These are phyloP conservation scores for Paecilomyces fulvus DNA, from an alignment of 2,329 filamentous ascomycete species.

Conservation along the genomic window DNA sequence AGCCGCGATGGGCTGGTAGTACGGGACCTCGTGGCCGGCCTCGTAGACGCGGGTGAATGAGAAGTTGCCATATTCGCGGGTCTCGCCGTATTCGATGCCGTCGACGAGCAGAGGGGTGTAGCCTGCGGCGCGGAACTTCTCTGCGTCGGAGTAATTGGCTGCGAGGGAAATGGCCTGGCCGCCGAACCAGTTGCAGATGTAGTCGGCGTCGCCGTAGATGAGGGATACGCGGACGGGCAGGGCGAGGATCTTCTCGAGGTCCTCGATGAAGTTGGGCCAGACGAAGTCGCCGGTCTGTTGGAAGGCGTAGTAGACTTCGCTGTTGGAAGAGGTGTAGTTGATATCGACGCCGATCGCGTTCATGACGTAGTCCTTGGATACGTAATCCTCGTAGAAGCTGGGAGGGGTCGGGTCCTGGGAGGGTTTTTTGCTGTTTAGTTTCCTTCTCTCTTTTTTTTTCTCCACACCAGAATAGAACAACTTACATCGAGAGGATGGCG, in stretches of 20 bases:
- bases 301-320: constrained; percentile 40
- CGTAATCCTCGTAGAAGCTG: constrained; percentile 52
- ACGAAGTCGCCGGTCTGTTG: constrained; percentile 53
- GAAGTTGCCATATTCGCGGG: constrained; percentile 68
- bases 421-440: not conserved
- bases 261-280: constrained; percentile 52
- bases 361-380: constrained; percentile 53
- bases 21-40: constrained; percentile 55
- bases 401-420: constrained; percentile 54
- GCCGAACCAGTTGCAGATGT: constrained; percentile 55
- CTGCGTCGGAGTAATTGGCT: constrained; percentile 43
- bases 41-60: constrained; percentile 60
- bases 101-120: constrained; percentile 67
- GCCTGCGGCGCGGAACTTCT: constrained; percentile 56
- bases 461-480: constrained; percentile 6
- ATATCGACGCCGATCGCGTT: constrained; percentile 54
- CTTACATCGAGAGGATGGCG: constrained; percentile 39
- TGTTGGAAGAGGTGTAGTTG: constrained; percentile 47
- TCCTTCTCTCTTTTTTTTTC: constrained; percentile 12
- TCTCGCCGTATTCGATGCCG: constrained; percentile 56
- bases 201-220: constrained; percentile 58
- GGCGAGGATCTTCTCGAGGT: constrained; percentile 52
- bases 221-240: constrained; percentile 60
- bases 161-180: constrained; percentile 63
- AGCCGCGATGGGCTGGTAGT: constrained; percentile 50